Evolutionary conservation across 352 stramenopile species (phyloP), one percentile per base, ranked within the genome.

Genomic region (Peronospora farinosa): DNA sequence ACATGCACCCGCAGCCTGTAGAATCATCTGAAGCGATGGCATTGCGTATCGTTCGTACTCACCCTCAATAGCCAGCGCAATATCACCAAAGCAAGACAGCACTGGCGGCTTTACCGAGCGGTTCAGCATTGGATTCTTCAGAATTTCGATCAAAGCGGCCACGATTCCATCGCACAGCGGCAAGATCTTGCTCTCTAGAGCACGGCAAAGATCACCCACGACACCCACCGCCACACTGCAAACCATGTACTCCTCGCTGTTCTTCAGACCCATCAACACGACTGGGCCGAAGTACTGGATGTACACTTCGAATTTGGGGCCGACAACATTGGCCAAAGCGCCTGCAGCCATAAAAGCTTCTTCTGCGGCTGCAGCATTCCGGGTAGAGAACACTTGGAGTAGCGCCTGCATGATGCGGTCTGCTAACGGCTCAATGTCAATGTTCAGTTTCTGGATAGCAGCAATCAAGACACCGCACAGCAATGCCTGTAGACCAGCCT

Each of bases 241-340:
- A 27, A 98, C 89, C 74, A 97, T 92, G 63, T 97, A 97, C 31
- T 97, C 93, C 38, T 97, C 86, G 57, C 95, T 96, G 71, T 97
- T 98, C 10, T 82, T 81, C 30, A 99, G 60, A 10, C 95, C 94
- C 51, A 80, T 72, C 36, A 98, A 68, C 16, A 99, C 63, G 28
- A 96, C 86, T 1, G 91, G 91, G 13, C 92, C 80, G 40, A 98
- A 92, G 43, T 84, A 88, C 44, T 84, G 55, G 88, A 98, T 97
- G 76, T 99, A 99, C 60, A 96, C 95, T 48, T 96, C 76, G 50
- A 97, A 97, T 43, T 96, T 84, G n/a, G 67, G 54, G 27, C 97
- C 93, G 39, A 98, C 65, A 37, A 88, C 86, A 47, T 97, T 95
- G n/a, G 88, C 89, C 30, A 99, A 60, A 2, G 91, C 88, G 28